These are phyloP conservation scores for Kurtzmaniella quercitrusa DNA, from an alignment of 1,139 yeast species.

Conservation along the genomic window DNA sequence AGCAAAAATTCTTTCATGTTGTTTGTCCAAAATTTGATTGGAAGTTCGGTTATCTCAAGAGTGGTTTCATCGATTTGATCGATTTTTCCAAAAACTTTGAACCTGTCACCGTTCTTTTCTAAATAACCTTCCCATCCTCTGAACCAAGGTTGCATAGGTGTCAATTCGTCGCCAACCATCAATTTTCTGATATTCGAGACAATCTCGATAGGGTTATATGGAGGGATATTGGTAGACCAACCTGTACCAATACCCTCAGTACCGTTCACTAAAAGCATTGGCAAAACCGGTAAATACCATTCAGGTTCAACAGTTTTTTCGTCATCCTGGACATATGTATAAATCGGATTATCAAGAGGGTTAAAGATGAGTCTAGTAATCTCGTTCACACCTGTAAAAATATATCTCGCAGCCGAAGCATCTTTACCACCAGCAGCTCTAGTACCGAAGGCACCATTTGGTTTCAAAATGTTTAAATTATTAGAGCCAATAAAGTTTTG, in stretches of 20 bases:
- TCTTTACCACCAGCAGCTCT: constrained; percentile 98
- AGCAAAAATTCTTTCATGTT: constrained; percentile 81
- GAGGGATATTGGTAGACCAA: constrained; percentile 94
- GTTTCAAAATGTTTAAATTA: constrained; percentile 77
- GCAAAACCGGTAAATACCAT: constrained; percentile 90
- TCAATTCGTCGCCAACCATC: constrained; percentile 69
- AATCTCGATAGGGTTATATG: constrained; percentile 82
- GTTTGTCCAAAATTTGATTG: constrained; percentile 90
- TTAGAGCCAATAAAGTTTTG: constrained; percentile 94
- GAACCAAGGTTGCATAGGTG: constrained; percentile 89
- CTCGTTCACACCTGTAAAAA: constrained; percentile 78
- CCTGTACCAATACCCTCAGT: constrained; percentile 99
- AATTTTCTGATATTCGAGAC: constrained; percentile 67
- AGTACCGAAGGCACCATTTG: constrained; percentile 96
- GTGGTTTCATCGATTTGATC: constrained; percentile 79
- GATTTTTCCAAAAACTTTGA: constrained; percentile 71
- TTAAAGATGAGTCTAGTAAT: constrained; percentile 76
- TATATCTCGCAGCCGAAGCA: constrained; percentile 97
- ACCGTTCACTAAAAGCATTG: constrained; percentile 92
- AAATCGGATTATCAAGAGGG: constrained; percentile 75
- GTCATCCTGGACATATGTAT: constrained; percentile 84
- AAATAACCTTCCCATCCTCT: constrained; percentile 92
- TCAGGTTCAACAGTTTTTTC: constrained; percentile 94
- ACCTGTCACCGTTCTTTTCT: constrained; percentile 66
- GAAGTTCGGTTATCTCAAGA: constrained; percentile 87